These are phyloP conservation scores for Carpinus viminea DNA, from an alignment of 306 rosid species.

Conservation along the genomic window DNA sequence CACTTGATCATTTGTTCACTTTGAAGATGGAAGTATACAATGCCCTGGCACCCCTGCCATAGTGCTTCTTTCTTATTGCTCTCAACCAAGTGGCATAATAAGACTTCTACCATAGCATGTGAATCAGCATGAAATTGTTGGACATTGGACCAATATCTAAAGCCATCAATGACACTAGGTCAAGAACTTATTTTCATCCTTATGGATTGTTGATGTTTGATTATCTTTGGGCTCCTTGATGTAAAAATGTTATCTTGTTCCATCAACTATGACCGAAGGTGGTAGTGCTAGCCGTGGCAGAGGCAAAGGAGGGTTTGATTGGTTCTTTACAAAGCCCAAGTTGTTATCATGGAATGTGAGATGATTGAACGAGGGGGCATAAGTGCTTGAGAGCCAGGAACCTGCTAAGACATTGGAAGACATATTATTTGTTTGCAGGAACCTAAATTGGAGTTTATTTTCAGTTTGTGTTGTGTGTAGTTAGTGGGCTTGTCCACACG, in stretches of 20 bases:
- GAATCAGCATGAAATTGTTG: neutral
- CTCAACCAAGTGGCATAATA: neutral
- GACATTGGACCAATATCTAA: neutral
- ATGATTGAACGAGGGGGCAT: no score
- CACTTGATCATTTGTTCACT: neutral
- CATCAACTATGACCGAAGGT: no score
- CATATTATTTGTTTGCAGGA: no score
- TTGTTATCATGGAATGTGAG: no score
- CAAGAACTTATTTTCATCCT: neutral
- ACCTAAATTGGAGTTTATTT: no score
- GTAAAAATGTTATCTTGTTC: neutral
- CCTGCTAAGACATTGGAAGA: no score
- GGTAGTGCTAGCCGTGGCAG: no score
- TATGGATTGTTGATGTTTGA: neutral
- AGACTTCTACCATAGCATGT: neutral
- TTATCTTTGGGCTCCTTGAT: neutral
- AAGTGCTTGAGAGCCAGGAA: no score
- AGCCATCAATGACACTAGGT: neutral
- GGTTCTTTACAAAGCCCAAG: no score
- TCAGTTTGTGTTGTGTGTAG: no score
- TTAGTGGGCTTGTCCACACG: no score
- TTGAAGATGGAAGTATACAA: neutral
- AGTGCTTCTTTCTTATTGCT: neutral
- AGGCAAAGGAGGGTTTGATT: no score
- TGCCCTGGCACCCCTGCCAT: neutral